Base-by-base conservation (phyloP, 352 stramenopile genomes). In the Pythium coloratum region DNA sequence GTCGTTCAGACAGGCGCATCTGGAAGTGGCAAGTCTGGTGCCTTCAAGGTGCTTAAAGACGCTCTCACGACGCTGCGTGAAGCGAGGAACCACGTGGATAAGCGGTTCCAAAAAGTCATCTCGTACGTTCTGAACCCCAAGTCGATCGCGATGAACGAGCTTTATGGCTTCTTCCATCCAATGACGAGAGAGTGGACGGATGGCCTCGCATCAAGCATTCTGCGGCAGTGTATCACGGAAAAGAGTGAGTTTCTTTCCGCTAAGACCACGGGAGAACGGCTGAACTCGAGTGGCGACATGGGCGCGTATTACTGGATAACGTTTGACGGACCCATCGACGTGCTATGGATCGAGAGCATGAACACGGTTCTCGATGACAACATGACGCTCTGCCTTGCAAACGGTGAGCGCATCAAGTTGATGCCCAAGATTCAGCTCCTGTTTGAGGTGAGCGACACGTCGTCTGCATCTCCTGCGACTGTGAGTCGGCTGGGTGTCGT, bases 291-390 rank as follows among this genome's bases (percentile, higher is more conserved):
- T 20, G 47, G 44, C 6, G 67, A 69, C 8, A 77, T 51, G 33
- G 75, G 83, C 0, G 50, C 76, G 8, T 89, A 86, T 46, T 90
- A 92, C 64, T 97, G 90, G 90, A 81, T 97, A 55, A 84, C 81
- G 0, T 96, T 94, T 34, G 86, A 94, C 67, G 86, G 86, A 1
- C 86, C 84, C 1, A 92, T 94, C 64, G 86, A 94, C 64, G 82
- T 86, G 5, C 67, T 88, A n/a, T 94, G 86, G 86, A 92, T 94
- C 30, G 86, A 94, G 49, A 92, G 84, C 55, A 89, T 94, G 79
- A 94, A 94, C 72, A 97, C 90, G 0, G 87, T 97, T 10, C 70
- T 97, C 33, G 90, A 97, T 68, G 90, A 97, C 67, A 97, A 97
- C 64, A 95, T 86, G 82, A 96, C 90, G 46, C 75, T 97, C 0